Percentiles rank a stretch among this genome's conserved stretches.
Evolutionary conservation across 805 yeast genomes (phyloP).

Genomic region (Vanderwaltozyma polyspora): DNA sequence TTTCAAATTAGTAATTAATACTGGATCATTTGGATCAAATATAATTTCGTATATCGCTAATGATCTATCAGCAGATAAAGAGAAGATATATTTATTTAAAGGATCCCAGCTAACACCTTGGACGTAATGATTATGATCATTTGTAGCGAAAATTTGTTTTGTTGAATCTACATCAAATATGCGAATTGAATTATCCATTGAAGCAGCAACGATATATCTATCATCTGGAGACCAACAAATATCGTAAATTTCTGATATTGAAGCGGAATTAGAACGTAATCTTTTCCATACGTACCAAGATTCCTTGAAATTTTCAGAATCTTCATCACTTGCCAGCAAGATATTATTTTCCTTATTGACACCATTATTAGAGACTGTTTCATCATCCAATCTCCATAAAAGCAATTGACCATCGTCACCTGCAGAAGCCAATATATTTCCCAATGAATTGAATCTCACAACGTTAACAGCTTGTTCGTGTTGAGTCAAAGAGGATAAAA

Average conservation of each 20-base stretch:
- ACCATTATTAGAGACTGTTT: conserved; percentile 31
- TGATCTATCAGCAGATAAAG: conserved; percentile 84
- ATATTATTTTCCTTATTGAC: not conserved
- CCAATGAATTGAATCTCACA: conserved; percentile 63
- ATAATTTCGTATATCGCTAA: conserved; percentile 48
- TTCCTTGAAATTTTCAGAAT: conserved; percentile 43
- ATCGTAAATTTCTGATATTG: conserved; percentile 76
- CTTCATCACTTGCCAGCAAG: conserved; percentile 21
- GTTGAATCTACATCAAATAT: conserved; percentile 42
- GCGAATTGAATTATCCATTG: conserved; percentile 79
- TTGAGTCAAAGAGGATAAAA: conserved; percentile 68
- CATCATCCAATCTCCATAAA: conserved; percentile 58
- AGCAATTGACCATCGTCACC: conserved; percentile 91
- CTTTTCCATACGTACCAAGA: conserved; percentile 47
- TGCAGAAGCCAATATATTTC: conserved; percentile 70
- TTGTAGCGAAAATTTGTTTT: conserved; percentile 28
- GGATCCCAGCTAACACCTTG: conserved; percentile 99
- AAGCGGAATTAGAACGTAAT: conserved; percentile 35
- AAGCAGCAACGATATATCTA: conserved; percentile 66
- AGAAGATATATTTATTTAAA: conserved; percentile 56
- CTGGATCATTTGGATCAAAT: conserved; percentile 1
- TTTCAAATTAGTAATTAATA: conserved; percentile 15
- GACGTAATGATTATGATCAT: conserved; percentile 75
- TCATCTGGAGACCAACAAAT: conserved; percentile 88
- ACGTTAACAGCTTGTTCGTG: conserved; percentile 94